phyloP scores from a whole-genome alignment of 2,329 filamentous ascomycete species.

The Erysiphe pulchra region DNA sequence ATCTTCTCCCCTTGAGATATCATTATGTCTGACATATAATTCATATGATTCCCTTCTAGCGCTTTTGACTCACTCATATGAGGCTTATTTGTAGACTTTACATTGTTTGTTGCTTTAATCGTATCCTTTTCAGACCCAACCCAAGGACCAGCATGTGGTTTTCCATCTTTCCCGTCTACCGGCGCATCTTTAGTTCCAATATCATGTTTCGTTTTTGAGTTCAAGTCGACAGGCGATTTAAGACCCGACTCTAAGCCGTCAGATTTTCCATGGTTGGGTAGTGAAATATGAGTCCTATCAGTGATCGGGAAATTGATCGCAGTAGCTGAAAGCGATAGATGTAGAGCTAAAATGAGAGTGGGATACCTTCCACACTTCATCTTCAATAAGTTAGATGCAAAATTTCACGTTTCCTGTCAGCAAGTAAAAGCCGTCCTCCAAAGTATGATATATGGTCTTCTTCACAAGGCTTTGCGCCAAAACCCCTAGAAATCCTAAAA shows the following conservation, averaged over 20 bases:
- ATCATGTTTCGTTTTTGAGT: constrained; percentile 12
- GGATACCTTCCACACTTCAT: constrained; percentile 34
- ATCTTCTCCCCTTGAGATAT: constrained; percentile 33
- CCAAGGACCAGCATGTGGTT: constrained; percentile 69
- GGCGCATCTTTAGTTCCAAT: constrained; percentile 53
- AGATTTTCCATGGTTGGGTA: constrained; percentile 6
- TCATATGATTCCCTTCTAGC: constrained; percentile 13
- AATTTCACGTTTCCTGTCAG: no score
- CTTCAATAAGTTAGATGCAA: neutral
- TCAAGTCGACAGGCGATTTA: constrained; percentile 7
- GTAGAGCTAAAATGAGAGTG: constrained; percentile 31
- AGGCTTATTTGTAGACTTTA: constrained; percentile 13
- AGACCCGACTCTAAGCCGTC: constrained; percentile 6
- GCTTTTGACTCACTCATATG: neutral
- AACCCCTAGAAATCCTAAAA: no score
- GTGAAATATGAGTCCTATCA: constrained; percentile 5
- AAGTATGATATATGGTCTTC: no score
- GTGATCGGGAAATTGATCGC: constrained; percentile 12
- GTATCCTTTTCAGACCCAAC: constrained; percentile 31
- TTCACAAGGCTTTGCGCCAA: no score
- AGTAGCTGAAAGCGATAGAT: constrained; percentile 28
- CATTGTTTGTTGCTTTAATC: constrained; percentile 14
- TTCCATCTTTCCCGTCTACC: constrained; percentile 79
- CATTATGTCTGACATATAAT: constrained; percentile 24
- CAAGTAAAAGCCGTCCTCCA: no score